Conservation (phyloP, 2,329 filamentous ascomycete genomes). For the Aspergillus sp. region DNA sequence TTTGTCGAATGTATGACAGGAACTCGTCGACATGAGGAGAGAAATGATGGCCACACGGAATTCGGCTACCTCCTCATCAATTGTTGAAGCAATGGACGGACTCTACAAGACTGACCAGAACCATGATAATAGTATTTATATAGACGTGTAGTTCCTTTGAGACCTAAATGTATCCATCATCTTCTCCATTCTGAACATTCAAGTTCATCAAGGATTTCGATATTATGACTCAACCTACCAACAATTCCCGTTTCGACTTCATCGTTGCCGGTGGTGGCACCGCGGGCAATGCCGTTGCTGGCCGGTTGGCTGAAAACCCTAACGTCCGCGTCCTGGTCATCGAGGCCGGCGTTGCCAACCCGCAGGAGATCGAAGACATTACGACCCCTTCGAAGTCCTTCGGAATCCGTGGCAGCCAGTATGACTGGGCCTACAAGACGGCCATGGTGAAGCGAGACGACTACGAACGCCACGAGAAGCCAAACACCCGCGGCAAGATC, state of each 20-base stretch:
- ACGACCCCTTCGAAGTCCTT: slow-evolving; percentile 51
- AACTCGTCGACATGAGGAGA: not conserved
- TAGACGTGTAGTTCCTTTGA: not conserved
- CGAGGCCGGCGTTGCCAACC: slow-evolving; percentile 36
- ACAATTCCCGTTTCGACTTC: slow-evolving; percentile 18
- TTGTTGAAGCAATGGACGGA: not conserved
- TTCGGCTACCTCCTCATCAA: not conserved
- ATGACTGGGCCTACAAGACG: slow-evolving; percentile 56
- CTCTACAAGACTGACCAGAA: not conserved
- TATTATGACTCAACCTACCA: slow-evolving; percentile 6
- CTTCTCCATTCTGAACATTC: not conserved
- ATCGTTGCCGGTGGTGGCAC: slow-evolving; percentile 32
- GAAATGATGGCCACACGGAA: not conserved
- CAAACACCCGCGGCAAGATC: slow-evolving; percentile 53
- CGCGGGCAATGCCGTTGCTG: slow-evolving; percentile 37
- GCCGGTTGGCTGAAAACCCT: slow-evolving; percentile 45
- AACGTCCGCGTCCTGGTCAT: slow-evolving; percentile 35
- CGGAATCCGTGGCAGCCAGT: slow-evolving; percentile 47
- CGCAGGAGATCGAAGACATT: slow-evolving; percentile 45
- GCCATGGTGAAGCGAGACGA: slow-evolving; percentile 49
- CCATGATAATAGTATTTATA: not conserved
- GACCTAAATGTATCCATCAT: not conserved
- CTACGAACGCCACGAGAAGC: slow-evolving; percentile 55
- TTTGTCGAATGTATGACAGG: not conserved
- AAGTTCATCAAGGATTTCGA: not conserved